Base-by-base conservation (phyloP, 2,329 filamentous ascomycete genomes). In the Podosphaera fusca region DNA sequence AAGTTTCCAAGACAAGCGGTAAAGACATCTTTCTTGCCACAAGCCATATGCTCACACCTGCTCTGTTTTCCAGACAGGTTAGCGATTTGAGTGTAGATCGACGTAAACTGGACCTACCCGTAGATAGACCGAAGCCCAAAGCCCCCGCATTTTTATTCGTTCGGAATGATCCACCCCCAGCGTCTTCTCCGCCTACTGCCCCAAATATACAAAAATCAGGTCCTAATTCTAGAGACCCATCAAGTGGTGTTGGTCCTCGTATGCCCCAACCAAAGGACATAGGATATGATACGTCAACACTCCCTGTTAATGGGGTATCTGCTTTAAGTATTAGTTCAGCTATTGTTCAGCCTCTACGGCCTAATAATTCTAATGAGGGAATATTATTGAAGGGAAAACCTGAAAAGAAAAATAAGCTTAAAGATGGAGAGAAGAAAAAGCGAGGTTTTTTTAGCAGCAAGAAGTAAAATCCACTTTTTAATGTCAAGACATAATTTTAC, bases 31-130 rank as follows among this genome's bases (percentile, higher is more conserved):
- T 94, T 67, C 78, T 98, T 4, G 80, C 84, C 21, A 92, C 87
- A 0, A 89, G 85, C 31, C 92, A 98, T 67, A 95, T 98, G 89
- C 74, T 94, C 52, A 92, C 82, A 0, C 90, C 92, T 0, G 74
- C 79, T 47, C 74, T 94, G 29, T 98, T 89, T 68, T 70, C 95
- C 38, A 81, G 85, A 45, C 89, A 96, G 68, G 71, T 95, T 1
- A 78, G 80, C 21, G 88, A 95, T 65, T 74, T 96, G 12, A 84
- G 82, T 59, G 76, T 79, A 40, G 84, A 88, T 64, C 83, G 82
- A 65, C 78, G 85, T 56, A 77, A 80, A 51, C 75, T 98, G 14
- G 82, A 87, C 63, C 78, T 98, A 4, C 92, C 90, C 0, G 74
- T 82, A 58, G 88, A 95, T 60, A 76, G 82, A 45, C 87, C 87